phyloP scores from a whole-genome alignment of 345 rosid species.

The Gossypium anomalum region DNA sequence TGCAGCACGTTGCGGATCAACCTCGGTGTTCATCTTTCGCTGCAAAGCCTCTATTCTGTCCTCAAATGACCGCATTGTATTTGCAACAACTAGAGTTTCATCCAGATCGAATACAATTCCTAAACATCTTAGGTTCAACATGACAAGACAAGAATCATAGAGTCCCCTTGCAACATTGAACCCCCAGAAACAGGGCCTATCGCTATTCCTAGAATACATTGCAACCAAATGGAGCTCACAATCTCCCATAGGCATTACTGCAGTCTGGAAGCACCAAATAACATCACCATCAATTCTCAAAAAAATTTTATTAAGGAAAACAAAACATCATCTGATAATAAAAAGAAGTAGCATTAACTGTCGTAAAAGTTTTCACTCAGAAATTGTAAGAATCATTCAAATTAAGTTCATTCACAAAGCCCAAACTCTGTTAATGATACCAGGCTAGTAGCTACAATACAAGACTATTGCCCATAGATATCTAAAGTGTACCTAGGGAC shows the following conservation, averaged over 20 bases:
- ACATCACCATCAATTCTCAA: neutral
- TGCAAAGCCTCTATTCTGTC: constrained; percentile 79
- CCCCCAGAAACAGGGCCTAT: constrained; percentile 86
- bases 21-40: constrained; percentile 26
- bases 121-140: constrained; percentile 92
- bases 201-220: constrained; percentile 56
- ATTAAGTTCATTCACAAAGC: neutral
- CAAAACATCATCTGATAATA: neutral
- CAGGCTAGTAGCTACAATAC: neutral
- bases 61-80: constrained; percentile 94
- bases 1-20: constrained; percentile 46
- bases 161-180: constrained; percentile 65
- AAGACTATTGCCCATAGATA: constrained; percentile 17
- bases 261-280: constrained; percentile 60
- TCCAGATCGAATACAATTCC: constrained; percentile 98
- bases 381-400: neutral
- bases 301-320: neutral
- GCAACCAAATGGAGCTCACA: constrained; percentile 98
- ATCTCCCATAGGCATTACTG: constrained; percentile 66
- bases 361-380: neutral
- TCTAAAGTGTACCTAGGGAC: constrained; percentile 24
- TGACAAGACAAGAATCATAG: constrained; percentile 71
- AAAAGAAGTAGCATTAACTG: neutral
- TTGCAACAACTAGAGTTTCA: constrained; percentile 95
- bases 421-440: neutral